Evolutionary conservation across 2,329 filamentous ascomycete species (phyloP).

Genomic region (Aureobasidium sp.): DNA sequence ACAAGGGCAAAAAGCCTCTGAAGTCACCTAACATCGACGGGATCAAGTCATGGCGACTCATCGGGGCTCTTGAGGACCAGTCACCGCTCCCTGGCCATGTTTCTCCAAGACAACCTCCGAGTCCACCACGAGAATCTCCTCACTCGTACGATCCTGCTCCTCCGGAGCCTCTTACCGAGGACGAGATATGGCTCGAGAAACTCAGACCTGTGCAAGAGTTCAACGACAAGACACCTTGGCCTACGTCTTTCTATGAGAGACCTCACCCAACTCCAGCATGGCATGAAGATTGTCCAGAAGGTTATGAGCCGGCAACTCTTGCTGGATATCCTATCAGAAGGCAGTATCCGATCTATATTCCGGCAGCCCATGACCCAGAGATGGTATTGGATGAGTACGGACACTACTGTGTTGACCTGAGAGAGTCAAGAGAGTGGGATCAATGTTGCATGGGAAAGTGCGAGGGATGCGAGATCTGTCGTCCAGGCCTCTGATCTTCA

Average conservation of each 20-base stretch:
- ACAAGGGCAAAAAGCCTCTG: too few species aligned
- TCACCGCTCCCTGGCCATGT: neutral
- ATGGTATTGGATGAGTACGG: neutral
- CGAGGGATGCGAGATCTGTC: neutral
- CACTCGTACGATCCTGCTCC: too few species aligned
- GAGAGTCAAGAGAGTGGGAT: neutral
- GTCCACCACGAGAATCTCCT: neutral
- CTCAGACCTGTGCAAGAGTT: neutral
- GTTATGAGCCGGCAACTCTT: neutral
- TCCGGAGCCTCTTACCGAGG: neutral
- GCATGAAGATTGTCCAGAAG: neutral
- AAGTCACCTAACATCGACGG: too few species aligned
- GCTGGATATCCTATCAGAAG: neutral
- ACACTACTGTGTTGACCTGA: neutral
- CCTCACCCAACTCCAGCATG: neutral
- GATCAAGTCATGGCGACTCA: too few species aligned
- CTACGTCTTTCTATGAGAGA: neutral
- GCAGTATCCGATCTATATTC: neutral
- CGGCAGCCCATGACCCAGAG: neutral
- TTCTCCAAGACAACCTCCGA: neutral
- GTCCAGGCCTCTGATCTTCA: neutral
- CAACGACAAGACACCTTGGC: neutral
- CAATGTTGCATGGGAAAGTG: neutral
- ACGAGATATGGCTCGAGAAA: neutral
- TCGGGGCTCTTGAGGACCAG: too few species aligned